Percentiles rank a stretch among this genome's conserved stretches.
Evolutionary conservation across 306 rosid species (phyloP).

Genomic region (Coriaria nepalensis): DNA sequence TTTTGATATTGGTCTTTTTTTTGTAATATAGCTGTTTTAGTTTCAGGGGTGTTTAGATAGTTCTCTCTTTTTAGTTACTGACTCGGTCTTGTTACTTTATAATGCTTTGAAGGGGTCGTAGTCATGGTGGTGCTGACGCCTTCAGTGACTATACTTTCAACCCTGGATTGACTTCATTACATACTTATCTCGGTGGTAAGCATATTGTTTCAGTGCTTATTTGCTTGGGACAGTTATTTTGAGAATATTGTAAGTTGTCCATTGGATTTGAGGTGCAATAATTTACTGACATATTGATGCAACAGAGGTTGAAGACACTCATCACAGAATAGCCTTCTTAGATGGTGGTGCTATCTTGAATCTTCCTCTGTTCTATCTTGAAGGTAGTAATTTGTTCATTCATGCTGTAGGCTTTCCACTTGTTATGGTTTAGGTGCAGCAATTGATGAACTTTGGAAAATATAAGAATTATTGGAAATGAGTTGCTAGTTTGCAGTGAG

Average conservation of each 20-base stretch:
- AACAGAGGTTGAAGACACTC: conserved; percentile 93
- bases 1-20: not conserved
- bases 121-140: conserved; percentile 18
- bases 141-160: conserved; percentile 34
- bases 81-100: conserved; percentile 3
- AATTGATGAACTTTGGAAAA: not conserved
- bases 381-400: conserved; percentile 32
- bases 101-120: conserved; percentile 20
- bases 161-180: conserved; percentile 50
- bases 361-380: conserved; percentile 67
- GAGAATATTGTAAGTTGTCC: not conserved
- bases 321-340: conserved; percentile 58
- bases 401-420: not conserved
- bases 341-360: conserved; percentile 59
- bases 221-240: not conserved
- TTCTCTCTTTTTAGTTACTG: conserved; percentile 4
- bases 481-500: no score
- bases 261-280: conserved; percentile 5
- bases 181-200: conserved; percentile 89
- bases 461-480: no score
- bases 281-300: conserved; percentile 5
- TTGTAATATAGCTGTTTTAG: not conserved
- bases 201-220: conserved; percentile 2
- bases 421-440: not conserved
- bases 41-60: not conserved